Base-by-base conservation (phyloP, 257 asterid genomes). In the Capsicum chinense region DNA sequence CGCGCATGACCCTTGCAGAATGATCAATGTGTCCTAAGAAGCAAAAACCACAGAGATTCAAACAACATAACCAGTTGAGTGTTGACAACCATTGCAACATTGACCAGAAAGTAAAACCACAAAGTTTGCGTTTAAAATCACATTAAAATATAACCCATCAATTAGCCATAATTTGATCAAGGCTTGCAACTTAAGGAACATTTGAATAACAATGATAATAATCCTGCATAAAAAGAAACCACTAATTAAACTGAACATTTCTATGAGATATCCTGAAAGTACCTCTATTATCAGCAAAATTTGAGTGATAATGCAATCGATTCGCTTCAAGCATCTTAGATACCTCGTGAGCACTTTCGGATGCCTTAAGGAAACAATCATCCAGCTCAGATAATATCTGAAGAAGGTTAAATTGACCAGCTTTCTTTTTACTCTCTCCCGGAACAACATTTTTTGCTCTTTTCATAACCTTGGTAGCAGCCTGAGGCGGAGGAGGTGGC, bases 1-100 rank as follows among this genome's bases (percentile, higher is more conserved):
- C 99, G 14, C 98, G 98, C 98, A 97, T 95, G 67, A 97, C 97
- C 91, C 94, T 92, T 57, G 94, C 94, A 0, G 99, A 94, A 88
- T 95, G 99, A 89, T 97, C 97, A 79, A 97, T 93, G 86, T 97
- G 88, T 76, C 98, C 98, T 97, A 91, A 88, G 84, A 81, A 85
- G 78, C 70, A 79, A 82, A 47, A 56, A 63, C 11, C 21, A 73
- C 47, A 84, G 26, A 56, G 21, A 73, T 59, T 70, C 56, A 64
- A 50, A 73, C 35, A 44, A 12, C 71, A 64, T 64, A 13, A 44
- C 71, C 71, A 64, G 6, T 26, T 64, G 44, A 5, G 26, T 13
- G 13, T 78, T 76, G 47, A 78, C 64, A 78, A 56, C 60, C 81
- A 33, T 33, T 66, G 73, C 73, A 33, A 47, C 73, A 78, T 54